Conservation (phyloP, 441 rosid genomes). For the Gossypium schwendimanii region DNA sequence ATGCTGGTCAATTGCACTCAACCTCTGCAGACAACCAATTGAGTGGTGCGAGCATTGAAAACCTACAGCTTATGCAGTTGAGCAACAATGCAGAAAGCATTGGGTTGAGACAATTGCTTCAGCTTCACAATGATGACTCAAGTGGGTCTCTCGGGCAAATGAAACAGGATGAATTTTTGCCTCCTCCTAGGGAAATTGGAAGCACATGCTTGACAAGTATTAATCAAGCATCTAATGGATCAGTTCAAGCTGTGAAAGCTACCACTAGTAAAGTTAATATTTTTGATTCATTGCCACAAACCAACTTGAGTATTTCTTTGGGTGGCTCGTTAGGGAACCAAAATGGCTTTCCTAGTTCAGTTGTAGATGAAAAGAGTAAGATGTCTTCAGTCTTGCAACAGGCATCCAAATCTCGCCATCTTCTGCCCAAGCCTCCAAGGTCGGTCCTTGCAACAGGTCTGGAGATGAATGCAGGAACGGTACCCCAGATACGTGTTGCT, state of each 20-base stretch:
- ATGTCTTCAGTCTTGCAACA: slow-evolving; percentile 48
- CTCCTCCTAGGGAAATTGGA: slow-evolving; percentile 24
- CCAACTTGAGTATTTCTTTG: slow-evolving; percentile 57
- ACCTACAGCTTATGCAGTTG: slow-evolving; percentile 39
- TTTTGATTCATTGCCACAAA: slow-evolving; percentile 36
- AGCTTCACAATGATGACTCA: slow-evolving; percentile 35
- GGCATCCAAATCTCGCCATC: slow-evolving; percentile 50
- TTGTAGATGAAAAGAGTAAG: slow-evolving; percentile 45
- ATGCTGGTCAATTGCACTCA: slow-evolving; percentile 28
- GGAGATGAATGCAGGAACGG: slow-evolving; percentile 44
- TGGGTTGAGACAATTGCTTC: slow-evolving; percentile 50
- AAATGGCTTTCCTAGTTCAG: slow-evolving; percentile 30
- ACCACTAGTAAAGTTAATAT: slow-evolving; percentile 34
- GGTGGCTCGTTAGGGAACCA: slow-evolving; percentile 40
- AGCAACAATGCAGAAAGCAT: slow-evolving; percentile 31
- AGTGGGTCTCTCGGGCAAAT: slow-evolving; percentile 33
- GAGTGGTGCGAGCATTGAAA: slow-evolving; percentile 37
- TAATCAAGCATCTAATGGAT: slow-evolving; percentile 20
- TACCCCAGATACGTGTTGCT: slow-evolving; percentile 60
- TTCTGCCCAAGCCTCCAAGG: slow-evolving; percentile 56
- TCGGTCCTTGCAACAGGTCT: slow-evolving; percentile 39
- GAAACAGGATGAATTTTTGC: slow-evolving; percentile 44
- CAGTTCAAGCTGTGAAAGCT: slow-evolving; percentile 26
- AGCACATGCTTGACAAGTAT: slow-evolving; percentile 19
- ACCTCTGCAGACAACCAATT: slow-evolving; percentile 37